Conservation (phyloP, 768 basidiomycete genomes). For the Leccinellum luteum region DNA sequence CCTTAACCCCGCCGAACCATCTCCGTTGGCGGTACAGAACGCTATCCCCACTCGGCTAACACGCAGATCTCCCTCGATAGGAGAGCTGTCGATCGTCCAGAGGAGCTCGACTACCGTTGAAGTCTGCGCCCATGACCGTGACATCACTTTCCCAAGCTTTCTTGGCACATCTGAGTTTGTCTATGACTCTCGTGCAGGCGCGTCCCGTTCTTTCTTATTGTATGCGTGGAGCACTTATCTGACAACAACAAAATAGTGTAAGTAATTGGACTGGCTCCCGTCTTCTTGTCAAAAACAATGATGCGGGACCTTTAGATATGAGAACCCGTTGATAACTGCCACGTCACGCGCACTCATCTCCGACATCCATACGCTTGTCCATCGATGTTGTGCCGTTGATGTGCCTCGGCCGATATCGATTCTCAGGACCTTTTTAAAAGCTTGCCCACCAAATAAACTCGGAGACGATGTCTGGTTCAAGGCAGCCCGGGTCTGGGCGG, state of each 20-base stretch:
- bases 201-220: constrained; percentile 27
- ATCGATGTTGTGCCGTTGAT: constrained; percentile 58
- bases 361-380: constrained; percentile 65
- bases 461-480: constrained; percentile 52
- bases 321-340: constrained; percentile 76
- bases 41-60: background rate
- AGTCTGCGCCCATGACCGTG: constrained; percentile 64
- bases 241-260: constrained; percentile 21
- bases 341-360: constrained; percentile 70
- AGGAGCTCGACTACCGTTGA: constrained; percentile 61
- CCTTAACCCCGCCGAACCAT: background rate
- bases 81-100: constrained; percentile 34
- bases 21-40: background rate
- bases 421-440: constrained; percentile 53
- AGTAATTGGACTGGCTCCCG: constrained; percentile 13
- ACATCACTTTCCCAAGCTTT: constrained; percentile 41
- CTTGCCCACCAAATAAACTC: constrained; percentile 19
- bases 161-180: constrained; percentile 55
- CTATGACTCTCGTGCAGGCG: constrained; percentile 71
- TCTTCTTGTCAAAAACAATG: constrained; percentile 4
- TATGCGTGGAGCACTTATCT: constrained; percentile 2
- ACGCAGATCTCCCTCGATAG: constrained; percentile 14
- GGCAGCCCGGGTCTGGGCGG: constrained; percentile 68
- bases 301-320: constrained; percentile 48
- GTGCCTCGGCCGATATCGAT: constrained; percentile 66